Base-by-base conservation (phyloP, 495 filamentous ascomycete species). In the Lasiosphaeria ovina region DNA sequence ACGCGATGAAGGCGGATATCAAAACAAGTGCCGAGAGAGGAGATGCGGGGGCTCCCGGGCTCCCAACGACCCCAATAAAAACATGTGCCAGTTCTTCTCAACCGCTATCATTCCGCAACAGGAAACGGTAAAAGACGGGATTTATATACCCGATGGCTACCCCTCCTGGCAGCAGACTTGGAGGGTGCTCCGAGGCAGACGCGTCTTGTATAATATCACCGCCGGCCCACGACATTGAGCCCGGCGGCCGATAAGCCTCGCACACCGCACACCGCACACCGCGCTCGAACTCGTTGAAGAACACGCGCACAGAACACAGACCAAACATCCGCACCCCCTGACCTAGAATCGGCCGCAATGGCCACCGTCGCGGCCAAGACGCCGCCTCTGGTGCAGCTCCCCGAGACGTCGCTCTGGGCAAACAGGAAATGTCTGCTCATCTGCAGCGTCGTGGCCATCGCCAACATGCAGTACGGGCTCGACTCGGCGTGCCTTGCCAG, bases 401-500 rank as follows among this genome's bases (percentile, higher is more conserved):
- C 69, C n/a, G 72, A 75, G 48, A 74, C 68, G 11, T 75, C 74
- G 24, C 68, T 76, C 9, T 76, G 72, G 73, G 65, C 67, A 34
- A 76, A 76, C 54, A 55, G 72, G 38, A 76, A 75, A 68, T 76
- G 74, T 31, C 53, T 76, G 49, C 49, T 72, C 12, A 75, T 75
- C 63, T 77, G 74, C 58, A 65, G 64, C 57, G 65, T 67, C 50
- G 73, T 77, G 42, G 70, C 74, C 12, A 67, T 75, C 45, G 74
- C 74, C 24, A 77, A 75, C 60, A 73, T 67, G 64, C 83, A 87
- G 66, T 87, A 86, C 72, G 83, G 83, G 4, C 67, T 85, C 40
- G 83, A 87, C 62, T 85, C 83, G 57, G 80, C 80, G 12, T 69
- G 82, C 38, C 79, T 87, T 50, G 82, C 80, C 16, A 81, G 82